Evolutionary conservation across 2,329 filamentous ascomycete species (phyloP).

Genomic region (Aspergillus fischeri): DNA sequence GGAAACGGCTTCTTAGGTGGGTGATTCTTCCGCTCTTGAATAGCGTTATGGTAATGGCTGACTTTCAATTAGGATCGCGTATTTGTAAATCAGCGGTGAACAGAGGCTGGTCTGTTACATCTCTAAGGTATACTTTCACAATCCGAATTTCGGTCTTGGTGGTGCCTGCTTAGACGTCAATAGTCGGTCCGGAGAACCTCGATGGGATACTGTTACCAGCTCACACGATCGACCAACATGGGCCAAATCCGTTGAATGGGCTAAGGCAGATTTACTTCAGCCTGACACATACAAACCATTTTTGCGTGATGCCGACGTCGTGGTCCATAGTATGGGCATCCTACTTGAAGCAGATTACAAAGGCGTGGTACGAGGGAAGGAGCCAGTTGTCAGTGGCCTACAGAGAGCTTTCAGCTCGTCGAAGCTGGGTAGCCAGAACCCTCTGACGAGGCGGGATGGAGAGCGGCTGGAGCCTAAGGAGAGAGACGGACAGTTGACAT

Average conservation of each 20-base stretch:
- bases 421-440: constrained; percentile 62
- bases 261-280: constrained; percentile 79
- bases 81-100: constrained; percentile 88
- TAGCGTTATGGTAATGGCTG: neutral
- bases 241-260: constrained; percentile 81
- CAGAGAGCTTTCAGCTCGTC: constrained; percentile 70
- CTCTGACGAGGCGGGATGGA: constrained; percentile 58
- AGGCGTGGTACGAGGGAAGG: constrained; percentile 75
- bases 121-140: constrained; percentile 66
- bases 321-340: constrained; percentile 94
- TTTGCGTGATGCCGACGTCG: constrained; percentile 72
- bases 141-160: neutral
- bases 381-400: constrained; percentile 75
- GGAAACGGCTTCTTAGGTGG: constrained; percentile 85
- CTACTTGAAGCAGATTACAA: constrained; percentile 98
- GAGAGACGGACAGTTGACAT: constrained; percentile 74
- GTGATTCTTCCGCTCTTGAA: constrained; percentile 19
- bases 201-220: constrained; percentile 75
- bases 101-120: constrained; percentile 87
- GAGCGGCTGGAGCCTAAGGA: constrained; percentile 63
- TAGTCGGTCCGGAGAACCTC: constrained; percentile 85
- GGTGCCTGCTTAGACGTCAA: constrained; percentile 6
- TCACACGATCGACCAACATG: constrained; percentile 69
- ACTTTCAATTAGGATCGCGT: constrained; percentile 51
- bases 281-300: constrained; percentile 74